Base-by-base conservation (phyloP, 176 grass and related monocot species). In the Avena eriantha region DNA sequence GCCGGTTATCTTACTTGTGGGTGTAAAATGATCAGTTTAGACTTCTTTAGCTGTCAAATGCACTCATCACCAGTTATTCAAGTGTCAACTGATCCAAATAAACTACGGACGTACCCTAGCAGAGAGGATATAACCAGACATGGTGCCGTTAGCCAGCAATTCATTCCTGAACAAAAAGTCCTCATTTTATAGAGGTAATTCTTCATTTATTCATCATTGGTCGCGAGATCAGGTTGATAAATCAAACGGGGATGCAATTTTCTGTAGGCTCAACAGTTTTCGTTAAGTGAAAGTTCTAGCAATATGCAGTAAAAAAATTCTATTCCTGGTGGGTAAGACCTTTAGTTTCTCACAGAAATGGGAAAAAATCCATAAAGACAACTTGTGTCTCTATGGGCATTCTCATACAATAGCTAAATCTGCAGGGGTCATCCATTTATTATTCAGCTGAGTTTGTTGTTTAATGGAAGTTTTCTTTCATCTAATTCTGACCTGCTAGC, bases 31-130 rank as follows among this genome's bases (percentile, higher is more conserved):
- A 19, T 24, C 50, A 18, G 1, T 53, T 70, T 72, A 80, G 31
- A 69, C 21, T 41, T 56, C 15, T 91, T 76, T 70, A 22, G 17
- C 49, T 84, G 26, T 80, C 57, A 10, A 83, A 64, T 68, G 45
- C 46, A 19, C 66, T 90, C 11, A 49, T 60, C 47, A 59, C 13
- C 2, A 81, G 29, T 68, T 73, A 69, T 77, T 74, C 18, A 65
- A 86, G 46, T 78, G 10, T 69, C 21, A 68, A 31, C 48, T 18
- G 17, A 61, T 21, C 5, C 8, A 76, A 18, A 86, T 90, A 17
- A 55, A 31, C 43, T 82, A 47, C 15, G 16, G 4, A 60, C 8
- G 31, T 63, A 24, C n/a, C 31, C 53, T 41, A 29, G 21, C 23
- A 55, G 57, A 64, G 33, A 34, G 51, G 63, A 23, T 72, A 21